phyloP scores from a whole-genome alignment of 495 filamentous ascomycete genomes.

The Halenospora varia region DNA sequence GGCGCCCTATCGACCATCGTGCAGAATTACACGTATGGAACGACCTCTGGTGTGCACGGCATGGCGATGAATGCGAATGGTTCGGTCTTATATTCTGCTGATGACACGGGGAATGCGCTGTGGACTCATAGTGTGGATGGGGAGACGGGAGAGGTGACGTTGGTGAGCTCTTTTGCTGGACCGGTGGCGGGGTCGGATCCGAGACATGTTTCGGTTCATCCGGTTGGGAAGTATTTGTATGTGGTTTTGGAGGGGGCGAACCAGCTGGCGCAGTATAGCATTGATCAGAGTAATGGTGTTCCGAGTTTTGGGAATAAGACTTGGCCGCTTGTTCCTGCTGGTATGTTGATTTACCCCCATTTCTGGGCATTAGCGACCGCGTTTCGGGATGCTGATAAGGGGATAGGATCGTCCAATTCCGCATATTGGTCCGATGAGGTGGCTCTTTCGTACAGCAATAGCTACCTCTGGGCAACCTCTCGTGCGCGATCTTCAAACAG shows the following conservation, averaged over 20 bases:
- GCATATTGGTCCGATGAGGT: conserved; percentile 34
- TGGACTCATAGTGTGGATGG: too few species aligned
- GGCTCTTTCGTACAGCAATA: conserved; percentile 27
- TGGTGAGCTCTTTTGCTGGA: too few species aligned
- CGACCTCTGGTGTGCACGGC: too few species aligned
- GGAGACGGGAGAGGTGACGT: too few species aligned
- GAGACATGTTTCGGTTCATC: too few species aligned
- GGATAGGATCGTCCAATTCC: conserved; percentile 2
- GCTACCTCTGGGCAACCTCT: conserved; percentile 35
- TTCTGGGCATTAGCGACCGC: background rate
- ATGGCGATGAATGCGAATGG: too few species aligned
- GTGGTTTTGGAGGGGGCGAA: background rate
- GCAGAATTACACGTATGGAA: too few species aligned
- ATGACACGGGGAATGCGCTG: too few species aligned
- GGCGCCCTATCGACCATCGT: too few species aligned
- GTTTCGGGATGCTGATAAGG: background rate
- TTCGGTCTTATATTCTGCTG: too few species aligned
- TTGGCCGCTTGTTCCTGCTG: background rate
- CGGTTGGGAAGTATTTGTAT: background rate
- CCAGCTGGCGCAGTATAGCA: background rate
- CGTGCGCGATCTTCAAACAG: conserved; percentile 16
- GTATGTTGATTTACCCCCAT: background rate
- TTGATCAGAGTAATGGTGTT: background rate
- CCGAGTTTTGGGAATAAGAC: background rate
- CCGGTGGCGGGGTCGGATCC: too few species aligned